Percentiles rank a stretch among this genome's conserved stretches.
phyloP scores from a whole-genome alignment of 805 yeast species.

The Candida nemodendra region DNA sequence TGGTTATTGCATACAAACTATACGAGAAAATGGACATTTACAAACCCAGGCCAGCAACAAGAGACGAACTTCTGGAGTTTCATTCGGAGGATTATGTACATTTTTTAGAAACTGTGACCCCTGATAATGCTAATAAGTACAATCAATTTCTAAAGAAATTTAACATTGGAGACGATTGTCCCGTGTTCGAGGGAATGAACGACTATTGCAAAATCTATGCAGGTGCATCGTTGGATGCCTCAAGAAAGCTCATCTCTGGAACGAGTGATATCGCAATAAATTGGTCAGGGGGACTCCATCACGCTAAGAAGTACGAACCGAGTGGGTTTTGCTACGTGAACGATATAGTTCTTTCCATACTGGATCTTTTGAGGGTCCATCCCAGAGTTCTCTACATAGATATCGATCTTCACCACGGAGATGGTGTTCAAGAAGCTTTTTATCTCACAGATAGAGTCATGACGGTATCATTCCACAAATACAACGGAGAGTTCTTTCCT shows the following conservation, averaged over 20 bases:
- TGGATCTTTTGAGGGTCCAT: constrained; percentile 82
- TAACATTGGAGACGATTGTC: constrained; percentile 93
- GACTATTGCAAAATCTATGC: constrained; percentile 87
- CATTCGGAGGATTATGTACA: constrained; percentile 86
- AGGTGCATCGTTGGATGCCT: constrained; percentile 93
- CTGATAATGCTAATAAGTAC: constrained; percentile 63
- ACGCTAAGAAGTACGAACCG: constrained; percentile 93
- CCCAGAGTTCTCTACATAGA: constrained; percentile 92
- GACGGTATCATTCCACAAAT: constrained; percentile 96
- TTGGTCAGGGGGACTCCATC: constrained; percentile 97
- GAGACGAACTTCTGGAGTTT: constrained; percentile 74
- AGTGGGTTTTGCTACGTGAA: constrained; percentile 94
- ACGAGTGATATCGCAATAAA: constrained; percentile 93
- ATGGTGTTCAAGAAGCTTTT: constrained; percentile 97
- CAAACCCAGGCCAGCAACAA: constrained; percentile 78
- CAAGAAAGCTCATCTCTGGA: constrained; percentile 79
- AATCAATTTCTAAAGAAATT: constrained; percentile 62
- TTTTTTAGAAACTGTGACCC: constrained; percentile 73
- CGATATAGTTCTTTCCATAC: constrained; percentile 87
- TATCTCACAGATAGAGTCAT: constrained; percentile 92
- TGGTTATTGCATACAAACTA: constrained; percentile 79
- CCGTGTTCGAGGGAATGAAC: constrained; percentile 91
- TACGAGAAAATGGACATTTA: constrained; percentile 90
- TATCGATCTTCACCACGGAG: constrained; percentile 95
- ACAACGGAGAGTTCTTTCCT: constrained; percentile 92